Evolutionary conservation across 164 flowering plant genomes (phyloP), one percentile per base, ranked within the genome.

Genomic region (Chimonanthus salicifolius): DNA sequence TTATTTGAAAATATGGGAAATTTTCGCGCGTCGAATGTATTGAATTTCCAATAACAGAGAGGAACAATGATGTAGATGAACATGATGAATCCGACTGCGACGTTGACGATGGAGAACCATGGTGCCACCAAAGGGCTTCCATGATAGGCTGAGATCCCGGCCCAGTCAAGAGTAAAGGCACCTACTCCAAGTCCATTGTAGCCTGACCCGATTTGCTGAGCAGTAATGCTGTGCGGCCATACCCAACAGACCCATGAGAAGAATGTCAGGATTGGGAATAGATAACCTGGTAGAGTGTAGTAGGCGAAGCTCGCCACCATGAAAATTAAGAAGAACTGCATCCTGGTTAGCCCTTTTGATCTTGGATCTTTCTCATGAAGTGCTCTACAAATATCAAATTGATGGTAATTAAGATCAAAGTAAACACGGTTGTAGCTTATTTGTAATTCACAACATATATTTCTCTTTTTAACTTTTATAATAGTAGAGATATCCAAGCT

Each of bases 191-290:
- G 95, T 11, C 98, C 98, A 72, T 91, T 87, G 85, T 91, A 88
- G 21, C 89, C 97, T 0, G 98, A 94, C 0, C 98, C 98, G 43
- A 94, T 75, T 75, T 94, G 98, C 76, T 94, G 98, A 18, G 97
- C 97, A 2, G 97, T 92, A 75, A 94, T 87, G 79, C 85, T 92
- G 18, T 77, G 82, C 0, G 98, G 98, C 88, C 89, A 90, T 20
- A 73, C 88, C 97, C 97, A 94, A 71, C 98, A 94, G 5, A 94
- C 91, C 97, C 97, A 92, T 45, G 98, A 94, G 83, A 92, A 92
- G 84, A 91, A 94, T 58, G 98, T 89, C 77, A 94, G 76, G 47
- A 94, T 87, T 46, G 90, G 86, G 79, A 94, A 85, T 2, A 94
- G 85, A 77, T 94, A 94, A n/a, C 98, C 98, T 0, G 98, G 98